phyloP scores from a whole-genome alignment of 2,329 filamentous ascomycete genomes.

The Aspergillus intermedius region DNA sequence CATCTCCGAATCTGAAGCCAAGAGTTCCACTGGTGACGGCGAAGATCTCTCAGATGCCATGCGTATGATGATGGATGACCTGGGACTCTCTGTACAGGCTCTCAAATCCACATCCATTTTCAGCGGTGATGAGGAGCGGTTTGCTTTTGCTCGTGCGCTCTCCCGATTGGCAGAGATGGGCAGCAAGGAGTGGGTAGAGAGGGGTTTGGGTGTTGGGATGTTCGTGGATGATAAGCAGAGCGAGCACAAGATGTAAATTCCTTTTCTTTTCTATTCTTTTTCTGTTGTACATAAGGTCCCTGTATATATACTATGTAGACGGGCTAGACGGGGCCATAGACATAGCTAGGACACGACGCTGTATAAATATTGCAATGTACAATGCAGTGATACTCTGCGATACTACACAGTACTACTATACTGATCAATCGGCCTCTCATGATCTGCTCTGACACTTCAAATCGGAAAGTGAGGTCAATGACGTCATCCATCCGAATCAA shows the following conservation, averaged over 20 bases:
- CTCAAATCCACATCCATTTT: constrained; percentile 84
- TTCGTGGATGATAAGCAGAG: not conserved
- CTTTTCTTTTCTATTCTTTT: not conserved
- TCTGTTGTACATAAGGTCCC: too few relatives aligned
- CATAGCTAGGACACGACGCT: too few relatives aligned
- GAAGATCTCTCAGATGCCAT: constrained; percentile 60
- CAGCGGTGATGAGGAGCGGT: constrained; percentile 89
- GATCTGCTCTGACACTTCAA: too few relatives aligned
- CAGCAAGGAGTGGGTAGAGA: constrained; percentile 87
- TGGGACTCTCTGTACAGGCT: constrained; percentile 76
- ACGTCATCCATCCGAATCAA: too few relatives aligned
- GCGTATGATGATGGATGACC: constrained; percentile 77
- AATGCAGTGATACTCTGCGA: too few relatives aligned
- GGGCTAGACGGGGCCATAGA: not conserved
- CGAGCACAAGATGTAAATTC: constrained; percentile 26
- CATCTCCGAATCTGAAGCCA: constrained; percentile 64
- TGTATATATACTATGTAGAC: not conserved
- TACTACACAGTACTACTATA: not conserved
- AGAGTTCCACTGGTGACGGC: constrained; percentile 50
- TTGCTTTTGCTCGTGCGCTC: constrained; percentile 87
- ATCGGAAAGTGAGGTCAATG: too few relatives aligned
- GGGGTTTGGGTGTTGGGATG: constrained; percentile 53
- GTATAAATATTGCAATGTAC: too few relatives aligned
- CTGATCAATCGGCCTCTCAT: not conserved
- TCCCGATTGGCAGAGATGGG: constrained; percentile 87